Base-by-base conservation (phyloP, 805 yeast genomes). In the Maudiozyma pseudohumilis region DNA sequence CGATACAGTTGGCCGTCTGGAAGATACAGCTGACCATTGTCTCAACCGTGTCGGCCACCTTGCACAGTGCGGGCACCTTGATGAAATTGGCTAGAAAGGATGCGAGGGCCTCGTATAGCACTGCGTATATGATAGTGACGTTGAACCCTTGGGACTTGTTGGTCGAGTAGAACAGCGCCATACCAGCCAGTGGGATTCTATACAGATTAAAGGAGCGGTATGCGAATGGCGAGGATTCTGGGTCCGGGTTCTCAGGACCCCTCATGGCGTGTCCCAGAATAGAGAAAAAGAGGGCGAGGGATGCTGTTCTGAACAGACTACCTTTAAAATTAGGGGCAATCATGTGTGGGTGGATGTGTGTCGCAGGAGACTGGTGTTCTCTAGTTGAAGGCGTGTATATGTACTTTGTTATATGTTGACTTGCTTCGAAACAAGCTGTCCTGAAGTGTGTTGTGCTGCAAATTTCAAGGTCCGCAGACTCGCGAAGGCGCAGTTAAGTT, bases 141-240 rank as follows among this genome's bases (percentile, higher is more conserved):
- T 33, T 33, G 22, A 33, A 33, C 8, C 29, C 29, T 10, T 25
- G 16, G 5, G 35, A 24, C 19, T 33, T 33, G 16, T 33, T 25
- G 10, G 21, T 33, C 7, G 35, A 33, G 26, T 24, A 33, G 19
- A 24, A 33, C 19, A 33, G 11, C 5, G 35, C 21, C 35, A 33
- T 24, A 13, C 23, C 35, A 24, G 29, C 29, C 13, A 33, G 26
- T 3, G 35, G 35, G 3, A 33, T 24, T 33, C 35, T 33, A 24
- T 32, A 32, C 9, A 32, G 8, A 15, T 32, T 32, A 15, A 32
- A 32, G 5, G 35, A 23, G 16, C 24, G 26, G 24, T 22, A 22
- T 7, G 35, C 22, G 19, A 22, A 22, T 5, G 17, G 11, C 12
- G 31, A 28, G 16, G 31, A 17, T 11, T 16, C 18, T 28, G 31